Conservation (phyloP, 805 yeast species). For the Lipomyces spencermartinsiae region DNA sequence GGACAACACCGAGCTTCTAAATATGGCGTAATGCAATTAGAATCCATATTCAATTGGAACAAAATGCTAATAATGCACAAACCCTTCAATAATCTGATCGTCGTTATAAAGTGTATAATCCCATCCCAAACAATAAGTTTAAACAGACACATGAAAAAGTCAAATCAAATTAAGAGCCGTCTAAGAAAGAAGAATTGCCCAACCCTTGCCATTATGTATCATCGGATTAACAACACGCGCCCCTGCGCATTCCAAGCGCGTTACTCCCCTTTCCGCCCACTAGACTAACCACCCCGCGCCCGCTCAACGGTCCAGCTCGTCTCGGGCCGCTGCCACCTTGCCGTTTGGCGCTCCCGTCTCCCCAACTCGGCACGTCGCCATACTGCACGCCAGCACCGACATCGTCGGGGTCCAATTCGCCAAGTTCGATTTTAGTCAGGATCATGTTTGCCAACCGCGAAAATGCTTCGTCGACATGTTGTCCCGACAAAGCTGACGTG, state of each 20-base stretch:
- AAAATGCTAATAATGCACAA: background rate
- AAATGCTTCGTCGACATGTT: constrained; percentile 53
- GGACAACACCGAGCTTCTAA: too few relatives aligned
- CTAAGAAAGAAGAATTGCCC: background rate
- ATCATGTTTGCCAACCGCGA: constrained; percentile 50
- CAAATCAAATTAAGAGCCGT: background rate
- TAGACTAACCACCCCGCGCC: constrained; percentile 36
- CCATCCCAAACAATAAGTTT: constrained; percentile 1
- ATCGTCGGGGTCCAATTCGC: constrained; percentile 56
- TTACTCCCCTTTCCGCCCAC: constrained; percentile 40
- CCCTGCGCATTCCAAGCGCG: constrained; percentile 36
- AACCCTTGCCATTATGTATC: too few relatives aligned
- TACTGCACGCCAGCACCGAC: constrained; percentile 57
- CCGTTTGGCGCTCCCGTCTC: constrained; percentile 33
- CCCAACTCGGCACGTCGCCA: constrained; percentile 54
- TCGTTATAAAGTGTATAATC: background rate
- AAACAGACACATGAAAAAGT: background rate
- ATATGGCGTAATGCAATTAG: too few relatives aligned
- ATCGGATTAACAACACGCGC: constrained; percentile 28
- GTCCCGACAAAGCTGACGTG: constrained; percentile 53
- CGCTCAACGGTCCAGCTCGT: constrained; percentile 10
- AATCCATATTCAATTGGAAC: background rate
- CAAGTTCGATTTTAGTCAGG: constrained; percentile 56
- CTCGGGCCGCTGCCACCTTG: constrained; percentile 15
- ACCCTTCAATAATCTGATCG: background rate